Evolutionary conservation across 257 asterid genomes (phyloP), one percentile per base, ranked within the genome.

Genomic region (Solanum clarkiae): DNA sequence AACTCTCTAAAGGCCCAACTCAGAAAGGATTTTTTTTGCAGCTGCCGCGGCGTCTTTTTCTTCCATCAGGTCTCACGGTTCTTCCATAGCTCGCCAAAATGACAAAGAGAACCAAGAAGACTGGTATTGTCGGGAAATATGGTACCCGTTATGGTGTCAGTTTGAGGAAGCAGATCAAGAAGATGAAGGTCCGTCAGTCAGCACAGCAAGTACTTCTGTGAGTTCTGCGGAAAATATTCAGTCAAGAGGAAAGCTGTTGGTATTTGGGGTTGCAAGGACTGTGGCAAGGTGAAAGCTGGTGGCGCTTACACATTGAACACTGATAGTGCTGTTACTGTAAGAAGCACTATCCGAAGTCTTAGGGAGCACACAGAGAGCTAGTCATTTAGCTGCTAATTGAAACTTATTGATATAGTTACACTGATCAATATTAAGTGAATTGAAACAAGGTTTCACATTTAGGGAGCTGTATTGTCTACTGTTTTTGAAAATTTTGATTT

Each of bases 341-440:
- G 95, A 90, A 93, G 97, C 92, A 91, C 94, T 62, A 93, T 92
- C 82, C 85, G 94, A 84, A 90, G 94, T 94, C 85, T 93, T 86
- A 93, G 95, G 91, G 94, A 93, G 91, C 95, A 91, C 89, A 93
- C 94, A 0, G 97, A 93, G 92, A 91, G 92, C 83, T 93, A 90
- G 83, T 86, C 81, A 49, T 26, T 75, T 75, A 75, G 44, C 59
- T 24, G 71, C 42, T 40, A 22, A 74, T 8, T n/a, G 22, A 49
- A 60, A 47, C n/a, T 80, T 56, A 80, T 82, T 74, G 40, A 77
- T 15, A 75, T 15, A 69, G 26, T 40, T 69, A 17, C 53, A 69
- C 26, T 69, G 53, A 18, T 70, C 26, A 8, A 68, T 32, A 68
- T 59, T 59, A 59, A 59, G 66, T 59, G 66, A 69, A 14, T 69